Percentiles rank a stretch among this genome's conserved stretches.
These are phyloP conservation scores for Aaosphaeria pasadenensis DNA, from an alignment of 2,329 filamentous ascomycete species.

Conservation along the genomic window DNA sequence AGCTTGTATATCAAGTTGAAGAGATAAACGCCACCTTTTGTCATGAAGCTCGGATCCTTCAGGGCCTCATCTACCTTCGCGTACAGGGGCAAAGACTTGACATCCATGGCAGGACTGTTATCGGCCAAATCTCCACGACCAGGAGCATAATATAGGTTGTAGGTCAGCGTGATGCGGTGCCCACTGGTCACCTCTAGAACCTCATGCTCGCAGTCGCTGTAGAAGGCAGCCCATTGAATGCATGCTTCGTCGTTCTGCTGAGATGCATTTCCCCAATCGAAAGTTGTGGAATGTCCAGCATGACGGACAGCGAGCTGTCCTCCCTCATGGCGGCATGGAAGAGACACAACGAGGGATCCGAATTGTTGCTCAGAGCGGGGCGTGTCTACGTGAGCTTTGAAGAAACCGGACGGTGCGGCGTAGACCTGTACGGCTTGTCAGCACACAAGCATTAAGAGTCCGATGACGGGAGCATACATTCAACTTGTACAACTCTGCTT, in stretches of 20 bases:
- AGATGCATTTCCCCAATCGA: slow-evolving; percentile 42
- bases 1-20: background rate
- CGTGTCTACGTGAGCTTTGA: slow-evolving; percentile 54
- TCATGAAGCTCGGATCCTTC: slow-evolving; percentile 33
- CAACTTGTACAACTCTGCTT: slow-evolving; percentile 57
- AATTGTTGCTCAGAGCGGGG: slow-evolving; percentile 50
- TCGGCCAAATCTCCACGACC: slow-evolving; percentile 31
- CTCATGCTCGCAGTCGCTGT: slow-evolving; percentile 54
- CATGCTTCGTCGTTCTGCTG: background rate
- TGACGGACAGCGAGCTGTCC: slow-evolving; percentile 47
- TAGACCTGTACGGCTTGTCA: slow-evolving; percentile 42
- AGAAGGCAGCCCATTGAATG: slow-evolving; percentile 51
- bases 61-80: slow-evolving; percentile 30
- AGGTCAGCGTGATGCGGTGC: slow-evolving; percentile 56
- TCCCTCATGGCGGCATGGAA: slow-evolving; percentile 42
- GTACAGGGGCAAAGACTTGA: slow-evolving; percentile 37
- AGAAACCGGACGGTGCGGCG: slow-evolving; percentile 49
- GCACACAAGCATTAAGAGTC: background rate
- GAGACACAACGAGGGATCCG: slow-evolving; percentile 54
- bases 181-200: slow-evolving; percentile 50
- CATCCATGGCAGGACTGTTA: slow-evolving; percentile 22
- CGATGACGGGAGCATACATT: slow-evolving; percentile 42
- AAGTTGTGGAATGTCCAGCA: slow-evolving; percentile 29
- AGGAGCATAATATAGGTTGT: slow-evolving; percentile 52
- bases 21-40: slow-evolving; percentile 24